phyloP scores from a whole-genome alignment of 305 asterid species.

The Coffea humblotiana region DNA sequence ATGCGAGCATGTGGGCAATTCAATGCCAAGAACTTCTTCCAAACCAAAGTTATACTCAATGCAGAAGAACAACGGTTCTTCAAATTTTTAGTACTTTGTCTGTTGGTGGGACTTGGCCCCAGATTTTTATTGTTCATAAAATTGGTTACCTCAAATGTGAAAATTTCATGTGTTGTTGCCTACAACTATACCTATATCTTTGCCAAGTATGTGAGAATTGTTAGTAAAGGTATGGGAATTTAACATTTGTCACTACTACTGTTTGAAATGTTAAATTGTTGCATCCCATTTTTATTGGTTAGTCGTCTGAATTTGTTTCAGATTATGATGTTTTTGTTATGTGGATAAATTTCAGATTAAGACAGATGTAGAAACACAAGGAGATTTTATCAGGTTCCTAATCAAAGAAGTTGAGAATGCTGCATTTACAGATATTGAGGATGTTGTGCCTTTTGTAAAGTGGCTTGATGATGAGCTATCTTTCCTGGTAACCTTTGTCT shows the following conservation, averaged over 20 bases:
- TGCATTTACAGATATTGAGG: conserved; percentile 86
- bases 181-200: too few species aligned
- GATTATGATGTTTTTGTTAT: conserved; percentile 11
- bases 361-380: conserved; percentile 92
- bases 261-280: not conserved
- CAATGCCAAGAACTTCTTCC: not conserved
- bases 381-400: conserved; percentile 91
- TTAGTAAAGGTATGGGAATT: not conserved
- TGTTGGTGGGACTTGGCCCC: conserved; percentile 4
- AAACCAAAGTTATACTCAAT: not conserved
- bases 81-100: not conserved
- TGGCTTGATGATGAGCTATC: conserved; percentile 99
- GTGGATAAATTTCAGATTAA: conserved; percentile 64
- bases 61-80: conserved; percentile 2
- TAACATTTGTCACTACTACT: not conserved
- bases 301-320: conserved; percentile 7
- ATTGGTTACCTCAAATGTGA: not conserved
- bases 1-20: conserved; percentile 42
- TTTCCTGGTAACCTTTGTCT: conserved; percentile 54
- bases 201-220: too few species aligned
- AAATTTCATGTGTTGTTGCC: too few species aligned
- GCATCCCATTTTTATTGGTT: not conserved
- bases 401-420: conserved; percentile 94
- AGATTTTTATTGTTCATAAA: conserved; percentile 4
- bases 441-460: conserved; percentile 90